A percentile compares a stretch with the other conserved stretches of the same genome.
These are phyloP conservation scores for Nemania diffusa DNA, from an alignment of 2,329 filamentous ascomycete species.

Conservation along the genomic window DNA sequence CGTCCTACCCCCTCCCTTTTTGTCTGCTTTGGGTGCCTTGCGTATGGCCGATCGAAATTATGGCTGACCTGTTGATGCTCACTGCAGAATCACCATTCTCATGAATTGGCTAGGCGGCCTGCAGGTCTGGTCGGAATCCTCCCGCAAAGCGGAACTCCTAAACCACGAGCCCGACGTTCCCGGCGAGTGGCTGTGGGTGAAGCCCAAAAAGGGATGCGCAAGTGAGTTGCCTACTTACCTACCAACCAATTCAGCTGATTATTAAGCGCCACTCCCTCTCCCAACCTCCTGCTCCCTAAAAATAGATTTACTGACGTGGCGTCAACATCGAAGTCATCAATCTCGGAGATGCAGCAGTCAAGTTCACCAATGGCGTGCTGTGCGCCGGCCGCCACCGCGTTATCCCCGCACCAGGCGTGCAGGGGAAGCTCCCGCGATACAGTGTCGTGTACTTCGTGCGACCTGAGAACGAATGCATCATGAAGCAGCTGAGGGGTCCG, in stretches of 20 bases:
- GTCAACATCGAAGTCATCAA: constrained; percentile 47
- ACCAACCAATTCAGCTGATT: too few relatives aligned
- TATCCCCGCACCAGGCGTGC: constrained; percentile 48
- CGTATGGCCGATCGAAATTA: not conserved
- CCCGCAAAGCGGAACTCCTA: constrained; percentile 42
- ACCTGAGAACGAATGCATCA: constrained; percentile 47
- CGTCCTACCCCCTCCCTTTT: not conserved
- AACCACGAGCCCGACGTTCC: constrained; percentile 44
- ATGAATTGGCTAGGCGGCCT: constrained; percentile 55
- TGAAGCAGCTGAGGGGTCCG: constrained; percentile 43
- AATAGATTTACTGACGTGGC: not conserved
- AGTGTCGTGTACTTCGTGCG: constrained; percentile 53
- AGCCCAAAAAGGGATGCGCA: constrained; percentile 50
- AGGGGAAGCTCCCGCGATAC: constrained; percentile 48
- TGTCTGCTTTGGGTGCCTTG: not conserved
- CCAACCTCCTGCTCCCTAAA: not conserved
- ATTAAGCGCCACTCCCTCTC: not conserved
- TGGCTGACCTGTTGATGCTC: constrained; percentile 4
- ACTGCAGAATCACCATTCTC: constrained; percentile 50
- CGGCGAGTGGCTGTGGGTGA: constrained; percentile 52
- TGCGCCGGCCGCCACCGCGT: constrained; percentile 52
- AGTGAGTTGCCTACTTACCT: too few relatives aligned
- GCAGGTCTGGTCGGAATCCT: constrained; percentile 50
- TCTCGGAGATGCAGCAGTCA: constrained; percentile 53
- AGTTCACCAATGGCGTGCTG: constrained; percentile 49